Base-by-base conservation (phyloP, 345 rosid genomes). In the Acer yangbiense region DNA sequence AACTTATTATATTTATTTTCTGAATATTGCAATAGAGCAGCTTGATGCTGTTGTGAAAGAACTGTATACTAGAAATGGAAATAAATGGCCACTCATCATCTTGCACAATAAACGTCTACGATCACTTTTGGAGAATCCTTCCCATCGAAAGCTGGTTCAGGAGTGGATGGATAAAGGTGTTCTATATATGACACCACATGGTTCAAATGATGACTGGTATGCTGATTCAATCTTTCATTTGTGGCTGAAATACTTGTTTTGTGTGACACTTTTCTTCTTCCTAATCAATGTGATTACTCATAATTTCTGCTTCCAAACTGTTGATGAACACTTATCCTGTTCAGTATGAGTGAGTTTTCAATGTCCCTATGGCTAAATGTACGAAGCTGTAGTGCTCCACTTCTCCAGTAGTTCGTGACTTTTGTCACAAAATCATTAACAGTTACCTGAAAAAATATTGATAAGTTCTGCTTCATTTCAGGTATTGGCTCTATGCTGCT, bases 131-230 rank as follows among this genome's bases (percentile, higher is more conserved):
- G 93, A 82, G 68, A 85, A 85, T 84, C 86, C 88, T 64, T 82
- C 86, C 60, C 75, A 85, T 50, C 83, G 94, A 80, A 72, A 78
- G 77, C 25, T 88, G 82, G 87, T 93, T 64, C 86, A 92, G 64
- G 94, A 90, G 63, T 95, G 97, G 98, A 84, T 81, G 48, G 76
- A 81, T 64, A 86, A 87, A 43, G 93, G 88, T 66, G 87, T 87
- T 77, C 78, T 95, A 18, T 93, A 92, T 76, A 71, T 86, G 18
- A 93, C 98, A 9, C 98, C 98, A 43, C 87, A 86, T 74, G 98
- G 98, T 74, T 92, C 98, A 25, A 93, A 95, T 80, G 98, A 95
- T 89, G 98, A 93, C 83, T 95, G 98, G 97, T 95, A 87, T 60
- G 48, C 52, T 8, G 4, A 16, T 77, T 44, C 14, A 6, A 7